Evolutionary conservation across 2,329 filamentous ascomycete species (phyloP).

Genomic region (Fulvia fulva): DNA sequence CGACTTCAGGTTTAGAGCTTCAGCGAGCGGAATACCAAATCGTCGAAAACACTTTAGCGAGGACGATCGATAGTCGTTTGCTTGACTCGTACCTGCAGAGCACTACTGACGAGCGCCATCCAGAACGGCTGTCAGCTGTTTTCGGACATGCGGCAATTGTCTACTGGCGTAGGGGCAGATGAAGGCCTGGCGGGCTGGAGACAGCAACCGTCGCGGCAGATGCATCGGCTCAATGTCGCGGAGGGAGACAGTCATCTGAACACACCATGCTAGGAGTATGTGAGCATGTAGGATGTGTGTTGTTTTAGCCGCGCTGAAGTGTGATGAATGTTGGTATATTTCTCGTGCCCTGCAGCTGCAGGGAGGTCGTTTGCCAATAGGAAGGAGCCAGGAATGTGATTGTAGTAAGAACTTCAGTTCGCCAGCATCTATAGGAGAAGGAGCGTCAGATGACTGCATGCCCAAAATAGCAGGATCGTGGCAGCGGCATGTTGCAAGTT

Average conservation of each 20-base stretch:
- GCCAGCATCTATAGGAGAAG: neutral
- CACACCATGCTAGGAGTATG: neutral
- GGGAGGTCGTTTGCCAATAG: neutral
- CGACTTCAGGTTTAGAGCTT: neutral
- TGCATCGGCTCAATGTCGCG: neutral
- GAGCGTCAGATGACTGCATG: neutral
- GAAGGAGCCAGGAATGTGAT: neutral
- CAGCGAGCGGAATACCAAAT: no score
- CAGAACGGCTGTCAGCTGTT: neutral
- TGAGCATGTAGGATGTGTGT: neutral
- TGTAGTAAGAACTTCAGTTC: neutral
- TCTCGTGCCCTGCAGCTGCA: neutral
- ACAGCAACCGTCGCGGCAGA: neutral
- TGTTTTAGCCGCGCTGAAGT: neutral
- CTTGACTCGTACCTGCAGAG: no score
- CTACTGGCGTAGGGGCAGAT: neutral
- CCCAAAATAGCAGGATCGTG: neutral
- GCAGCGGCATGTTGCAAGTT: neutral
- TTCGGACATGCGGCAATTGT: neutral
- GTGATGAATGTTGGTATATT: neutral
- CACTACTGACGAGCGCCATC: neutral
- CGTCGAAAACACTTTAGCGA: no score
- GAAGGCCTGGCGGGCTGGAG: neutral
- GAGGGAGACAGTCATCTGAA: neutral
- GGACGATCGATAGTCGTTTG: no score